A percentile compares a stretch with the other conserved stretches of the same genome.
phyloP scores from a whole-genome alignment of 2,329 filamentous ascomycete species.

The Alternaria gansuensis region DNA sequence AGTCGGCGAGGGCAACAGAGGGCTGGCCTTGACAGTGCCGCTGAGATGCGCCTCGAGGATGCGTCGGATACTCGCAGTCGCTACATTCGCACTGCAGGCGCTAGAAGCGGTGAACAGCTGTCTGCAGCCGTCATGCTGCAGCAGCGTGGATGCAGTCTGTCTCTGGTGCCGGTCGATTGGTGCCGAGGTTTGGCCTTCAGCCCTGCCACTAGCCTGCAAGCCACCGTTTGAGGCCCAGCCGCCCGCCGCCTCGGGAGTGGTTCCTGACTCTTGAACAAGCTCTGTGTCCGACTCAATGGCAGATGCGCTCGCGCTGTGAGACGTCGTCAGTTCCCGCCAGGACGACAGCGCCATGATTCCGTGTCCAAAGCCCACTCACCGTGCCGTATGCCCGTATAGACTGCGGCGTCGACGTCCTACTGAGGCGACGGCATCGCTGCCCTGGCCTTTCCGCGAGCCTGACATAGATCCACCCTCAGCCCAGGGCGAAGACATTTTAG shows the following conservation, averaged over 20 bases:
- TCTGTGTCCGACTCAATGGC: conserved; percentile 13
- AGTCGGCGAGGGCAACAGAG: conserved; percentile 13
- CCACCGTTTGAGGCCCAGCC: conserved; percentile 41
- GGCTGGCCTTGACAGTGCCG: conserved; percentile 7
- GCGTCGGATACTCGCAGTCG: not conserved
- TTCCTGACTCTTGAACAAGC: conserved; percentile 39
- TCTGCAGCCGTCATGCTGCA: conserved; percentile 47
- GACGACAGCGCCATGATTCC: conserved; percentile 13
- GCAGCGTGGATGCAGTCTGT: conserved; percentile 34
- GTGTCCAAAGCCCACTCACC: conserved; percentile 1
- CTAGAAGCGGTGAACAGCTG: conserved; percentile 43
- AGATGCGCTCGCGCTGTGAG: conserved; percentile 9
- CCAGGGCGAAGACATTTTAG: conserved; percentile 8
- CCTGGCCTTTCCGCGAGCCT: conserved; percentile 33
- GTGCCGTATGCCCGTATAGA: conserved; percentile 8
- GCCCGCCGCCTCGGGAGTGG: conserved; percentile 36
- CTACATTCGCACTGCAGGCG: conserved; percentile 22
- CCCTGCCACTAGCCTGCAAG: conserved; percentile 32
- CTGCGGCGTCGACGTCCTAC: conserved; percentile 24
- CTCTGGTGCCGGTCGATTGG: conserved; percentile 25
- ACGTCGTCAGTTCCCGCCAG: conserved; percentile 1
- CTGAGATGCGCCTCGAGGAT: not conserved
- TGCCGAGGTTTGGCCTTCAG: conserved; percentile 39
- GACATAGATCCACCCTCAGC: conserved; percentile 35
- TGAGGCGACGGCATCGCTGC: conserved; percentile 26